Percentiles rank a stretch among this genome's conserved stretches.
These are phyloP conservation scores for Hura crepitans DNA, from an alignment of 441 rosid species.

Conservation along the genomic window DNA sequence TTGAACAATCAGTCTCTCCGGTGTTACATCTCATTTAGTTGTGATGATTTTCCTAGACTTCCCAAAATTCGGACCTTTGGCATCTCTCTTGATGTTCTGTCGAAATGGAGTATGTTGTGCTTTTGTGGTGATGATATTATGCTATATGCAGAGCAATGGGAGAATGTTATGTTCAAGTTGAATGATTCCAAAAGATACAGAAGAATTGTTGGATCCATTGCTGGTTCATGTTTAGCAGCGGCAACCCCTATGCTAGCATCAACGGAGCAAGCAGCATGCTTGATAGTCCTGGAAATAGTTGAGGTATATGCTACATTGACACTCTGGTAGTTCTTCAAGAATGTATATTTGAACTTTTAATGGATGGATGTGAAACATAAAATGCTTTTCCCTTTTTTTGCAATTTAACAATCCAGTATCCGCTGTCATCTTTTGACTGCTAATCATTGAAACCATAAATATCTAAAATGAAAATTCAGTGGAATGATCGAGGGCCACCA, in stretches of 20 bases:
- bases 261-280: slow-evolving; percentile 56
- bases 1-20: not conserved
- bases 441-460: not conserved
- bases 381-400: not conserved
- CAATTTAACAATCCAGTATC: not conserved
- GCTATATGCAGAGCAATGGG: slow-evolving; percentile 54
- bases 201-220: slow-evolving; percentile 73
- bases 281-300: slow-evolving; percentile 66
- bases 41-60: not conserved
- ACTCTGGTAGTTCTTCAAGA: not conserved
- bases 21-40: not conserved
- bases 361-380: not conserved
- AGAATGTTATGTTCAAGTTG: slow-evolving; percentile 50
- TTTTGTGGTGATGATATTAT: slow-evolving; percentile 17
- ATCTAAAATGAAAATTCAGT: not conserved
- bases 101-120: not conserved
- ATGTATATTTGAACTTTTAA: not conserved
- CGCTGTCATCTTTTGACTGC: not conserved
- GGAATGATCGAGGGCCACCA: not conserved
- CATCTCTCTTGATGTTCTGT: slow-evolving; percentile 7
- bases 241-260: slow-evolving; percentile 78
- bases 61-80: not conserved
- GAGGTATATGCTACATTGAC: slow-evolving; percentile 44
- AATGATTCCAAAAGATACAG: slow-evolving; percentile 71
- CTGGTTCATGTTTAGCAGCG: slow-evolving; percentile 69